These are phyloP conservation scores for Cladobotryum mycophilum DNA, from an alignment of 2,329 filamentous ascomycete genomes.

Conservation along the genomic window DNA sequence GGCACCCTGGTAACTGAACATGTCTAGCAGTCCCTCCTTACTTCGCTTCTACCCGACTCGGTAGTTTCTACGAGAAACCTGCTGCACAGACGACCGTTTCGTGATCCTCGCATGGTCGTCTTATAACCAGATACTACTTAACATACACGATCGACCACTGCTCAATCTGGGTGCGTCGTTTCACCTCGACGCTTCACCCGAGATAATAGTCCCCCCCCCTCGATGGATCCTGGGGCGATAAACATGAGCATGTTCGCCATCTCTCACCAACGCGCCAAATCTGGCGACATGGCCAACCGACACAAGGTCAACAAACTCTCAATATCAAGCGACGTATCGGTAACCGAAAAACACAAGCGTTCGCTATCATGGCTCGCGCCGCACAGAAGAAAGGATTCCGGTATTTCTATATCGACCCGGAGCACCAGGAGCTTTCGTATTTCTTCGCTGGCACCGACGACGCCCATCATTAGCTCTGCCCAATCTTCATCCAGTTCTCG, in stretches of 20 bases:
- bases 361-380: slow-evolving; percentile 11
- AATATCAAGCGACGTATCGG: not conserved
- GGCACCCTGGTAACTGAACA: not conserved
- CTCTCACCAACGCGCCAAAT: not conserved
- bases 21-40: not conserved
- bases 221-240: not conserved
- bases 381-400: slow-evolving; percentile 10
- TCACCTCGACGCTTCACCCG: no score
- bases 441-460: not conserved
- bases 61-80: not conserved
- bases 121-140: no score
- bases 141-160: no score
- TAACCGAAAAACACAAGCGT: slow-evolving; percentile 5
- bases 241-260: not conserved
- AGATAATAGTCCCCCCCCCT: not conserved
- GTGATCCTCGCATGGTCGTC: no score
- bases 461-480: slow-evolving; percentile 23
- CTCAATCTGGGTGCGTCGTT: no score
- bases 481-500: slow-evolving; percentile 40
- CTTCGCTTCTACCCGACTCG: not conserved
- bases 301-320: not conserved
- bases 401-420: slow-evolving; percentile 5
- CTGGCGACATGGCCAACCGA: not conserved
- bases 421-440: slow-evolving; percentile 8
- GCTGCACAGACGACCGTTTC: not conserved